phyloP scores from a whole-genome alignment of 2,329 filamentous ascomycete genomes.

The Botrytis medusae region DNA sequence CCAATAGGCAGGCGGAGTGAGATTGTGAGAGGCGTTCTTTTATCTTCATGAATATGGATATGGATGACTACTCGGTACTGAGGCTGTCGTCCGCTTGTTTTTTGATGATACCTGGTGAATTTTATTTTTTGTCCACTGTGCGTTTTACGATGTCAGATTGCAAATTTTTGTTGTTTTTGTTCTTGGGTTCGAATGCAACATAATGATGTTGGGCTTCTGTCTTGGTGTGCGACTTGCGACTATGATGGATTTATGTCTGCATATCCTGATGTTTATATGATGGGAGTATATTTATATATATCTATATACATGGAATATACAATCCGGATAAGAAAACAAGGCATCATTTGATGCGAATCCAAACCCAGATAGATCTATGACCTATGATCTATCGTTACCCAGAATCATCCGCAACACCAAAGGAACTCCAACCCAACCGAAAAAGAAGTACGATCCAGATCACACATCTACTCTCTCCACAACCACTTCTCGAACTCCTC shows the following conservation, averaged over 20 bases:
- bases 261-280: not conserved
- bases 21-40: not conserved
- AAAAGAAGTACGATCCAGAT: not conserved
- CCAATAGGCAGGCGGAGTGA: not conserved
- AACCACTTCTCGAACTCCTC: conserved; percentile 37
- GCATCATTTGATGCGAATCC: not conserved
- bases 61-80: not conserved
- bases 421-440: not conserved
- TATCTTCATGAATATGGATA: not conserved
- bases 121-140: not conserved
- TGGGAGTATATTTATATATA: too few relatives aligned
- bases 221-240: not conserved
- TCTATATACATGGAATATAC: not conserved
- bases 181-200: not conserved
- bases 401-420: not conserved
- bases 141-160: not conserved
- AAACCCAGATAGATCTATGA: not conserved
- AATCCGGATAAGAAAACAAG: not conserved
- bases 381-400: not conserved
- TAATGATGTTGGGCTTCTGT: not conserved
- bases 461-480: conserved; percentile 29
- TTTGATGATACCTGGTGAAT: not conserved
- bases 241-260: not conserved
- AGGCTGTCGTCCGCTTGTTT: not conserved
- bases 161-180: not conserved